Evolutionary conservation across 2,329 filamentous ascomycete species (phyloP), one percentile per base, ranked within the genome.

Genomic region (Monosporascus sp.): DNA sequence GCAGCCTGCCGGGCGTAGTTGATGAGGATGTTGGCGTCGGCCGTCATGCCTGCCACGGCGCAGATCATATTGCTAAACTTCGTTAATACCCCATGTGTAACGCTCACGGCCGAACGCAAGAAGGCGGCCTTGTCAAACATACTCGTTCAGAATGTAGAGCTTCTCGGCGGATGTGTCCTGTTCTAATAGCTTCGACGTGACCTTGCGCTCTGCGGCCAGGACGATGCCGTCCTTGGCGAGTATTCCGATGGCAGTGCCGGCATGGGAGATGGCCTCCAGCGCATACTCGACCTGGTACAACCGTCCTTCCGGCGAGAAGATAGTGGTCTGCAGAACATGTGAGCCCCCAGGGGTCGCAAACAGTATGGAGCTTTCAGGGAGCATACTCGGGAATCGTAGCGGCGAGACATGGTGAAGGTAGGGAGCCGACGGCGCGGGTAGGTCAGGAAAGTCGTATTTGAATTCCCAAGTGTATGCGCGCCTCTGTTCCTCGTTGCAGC

Each of bases 251-350:
- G 94, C 94, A 49, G 94, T 99, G 65, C 94, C 94, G 63, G 94
- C 94, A 68, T 99, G 94, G 62, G 94, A 99, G 70, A 99, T 99
- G 70, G 94, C 94, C 75, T 99, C 94, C 50, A 99, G 85, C 25
- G 94, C 95, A 81, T 99, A 99, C 83, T 99, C 94, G 67, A 99
- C 94, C 77, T 99, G 94, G 75, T 99, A 99, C 57, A 99, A 84
- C 69, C 94, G 92, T 60, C 94, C 94, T 78, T 99, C 94, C 56
- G 94, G 94, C 57, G 94, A 99, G 86, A 99, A 99, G 83, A 99
- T 99, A 72, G 94, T 99, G 66, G 94, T 99, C 92, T 96, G 66
- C 47, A 45, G 24, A 24, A 22, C 25, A 20, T 31, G 64, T 66
- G 39, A 67, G 63, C 58, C 58, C 45, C 41, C 51, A n/a, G 24